Evolutionary conservation across 257 asterid species (phyloP), one percentile per base, ranked within the genome.

Genomic region (Nicotiana paniculata): DNA sequence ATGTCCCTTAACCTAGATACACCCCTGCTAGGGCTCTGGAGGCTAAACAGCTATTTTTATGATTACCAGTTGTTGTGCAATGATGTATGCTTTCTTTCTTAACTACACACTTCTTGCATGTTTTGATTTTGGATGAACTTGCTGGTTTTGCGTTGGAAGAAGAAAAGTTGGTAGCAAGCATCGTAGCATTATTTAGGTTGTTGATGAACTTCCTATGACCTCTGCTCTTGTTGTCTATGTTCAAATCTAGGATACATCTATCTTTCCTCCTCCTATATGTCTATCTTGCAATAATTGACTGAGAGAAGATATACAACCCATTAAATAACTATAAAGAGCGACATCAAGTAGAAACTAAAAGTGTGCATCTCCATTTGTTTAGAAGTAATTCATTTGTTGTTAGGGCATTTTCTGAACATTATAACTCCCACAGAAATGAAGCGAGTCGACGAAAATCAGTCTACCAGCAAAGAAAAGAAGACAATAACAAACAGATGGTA

Each of bases 371-470:
- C 24, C 15, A 72, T 6, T 46, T 72, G 24, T 0, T 24, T 72
- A 72, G 79, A 72, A 72, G 79, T n/a, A 0, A 6, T 72, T 72
- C 0, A 24, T 72, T 72, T 46, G 24, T 32, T 72, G 15, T 46
- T 10, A 0, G 6, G 77, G 59, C 24, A 43, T 63, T 37, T 26
- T 46, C 72, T 58, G 59, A 57, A 21, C 24, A 13, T 13, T 3
- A 13, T 24, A 72, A 26, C 3, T 72, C 13, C 61, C 35, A 53
- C 83, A 89, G 90, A 57, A 83, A 82, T 48, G 91, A 89, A 81
- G 68, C 57, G 62, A 84, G 46, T 64, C 81, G 61, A 24, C 35
- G 55, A 54, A 77, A 75, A 61, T 61, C 78, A 61, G 69, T 65
- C n/a, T 66, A 76, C 74, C 86, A 58, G 68, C 85, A 64, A 77